Base-by-base conservation (phyloP, 805 yeast species). In the Spathaspora gorwiae region DNA sequence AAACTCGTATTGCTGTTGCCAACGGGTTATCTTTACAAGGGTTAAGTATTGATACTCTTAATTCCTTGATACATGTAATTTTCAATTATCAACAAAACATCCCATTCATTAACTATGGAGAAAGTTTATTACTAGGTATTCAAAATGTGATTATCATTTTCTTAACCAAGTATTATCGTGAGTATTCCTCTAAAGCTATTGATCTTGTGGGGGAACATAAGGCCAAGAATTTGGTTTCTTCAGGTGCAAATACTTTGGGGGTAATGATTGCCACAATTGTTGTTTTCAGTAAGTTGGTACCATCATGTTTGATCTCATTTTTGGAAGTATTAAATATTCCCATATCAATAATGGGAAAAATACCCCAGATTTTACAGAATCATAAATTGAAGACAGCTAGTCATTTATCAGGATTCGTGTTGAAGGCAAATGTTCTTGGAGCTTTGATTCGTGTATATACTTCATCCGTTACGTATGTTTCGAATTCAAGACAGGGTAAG, bases 271-370 rank as follows among this genome's bases (percentile, higher is more conserved):
- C 57, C 0, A 51, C 59, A 6, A 39, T 61, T 13, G 39, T 69
- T 10, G 56, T 68, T 33, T 52, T 69, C 39, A 54, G 61, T 32
- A 62, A 66, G 44, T 27, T 67, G 4, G 67, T 66, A 2, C 72
- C 75, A 5, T 42, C 54, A 3, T 35, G 48, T 4, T 48, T 62
- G 40, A 50, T 70, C 26, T 54, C 55, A 42, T 52, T 57, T 1
- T 59, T 71, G 44, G 70, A 71, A 53, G 58, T 69, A 12, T 53
- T 63, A 45, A 65, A 56, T 39, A 70, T 71, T 41, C 76, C 76
- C 6, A 47, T 71, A 11, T 58, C 66, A 7, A 59, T 70, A 9
- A 52, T 60, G 9, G 62, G 74, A 12, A 71, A 68, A 49, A 43
- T 70, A 27, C 74, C 75, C 7, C 76, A 71, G 46, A 70, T 71